A percentile compares a stretch with the other conserved stretches of the same genome.
phyloP scores from a whole-genome alignment of 2,329 filamentous ascomycete species.

The Dactylellina sp. region DNA sequence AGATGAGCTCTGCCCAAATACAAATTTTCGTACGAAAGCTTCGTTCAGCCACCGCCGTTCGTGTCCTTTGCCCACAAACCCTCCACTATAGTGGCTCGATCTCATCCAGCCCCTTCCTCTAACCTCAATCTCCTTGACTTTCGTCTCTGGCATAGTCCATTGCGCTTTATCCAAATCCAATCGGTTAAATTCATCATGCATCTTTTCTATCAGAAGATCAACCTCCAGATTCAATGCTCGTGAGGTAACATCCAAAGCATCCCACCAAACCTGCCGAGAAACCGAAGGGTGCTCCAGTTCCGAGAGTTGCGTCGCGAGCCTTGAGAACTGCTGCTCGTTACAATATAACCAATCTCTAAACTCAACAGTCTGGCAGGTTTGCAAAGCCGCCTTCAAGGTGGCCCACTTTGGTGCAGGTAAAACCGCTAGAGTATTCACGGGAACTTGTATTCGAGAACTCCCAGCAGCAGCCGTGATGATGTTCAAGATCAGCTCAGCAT shows the following conservation, averaged over 20 bases:
- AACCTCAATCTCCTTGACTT: constrained; percentile 55
- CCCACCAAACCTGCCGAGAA: constrained; percentile 54
- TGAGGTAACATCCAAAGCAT: constrained; percentile 44
- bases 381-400: constrained; percentile 28
- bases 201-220: constrained; percentile 55
- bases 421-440: constrained; percentile 50
- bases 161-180: constrained; percentile 45
- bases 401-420: constrained; percentile 40
- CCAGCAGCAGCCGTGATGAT: constrained; percentile 49
- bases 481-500: constrained; percentile 47
- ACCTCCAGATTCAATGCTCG: constrained; percentile 47
- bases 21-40: constrained; percentile 45
- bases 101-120: constrained; percentile 53
- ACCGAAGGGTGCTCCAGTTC: constrained; percentile 36
- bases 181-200: constrained; percentile 50
- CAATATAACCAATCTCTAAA: constrained; percentile 55
- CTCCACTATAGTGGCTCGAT: constrained; percentile 41
- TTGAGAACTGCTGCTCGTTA: constrained; percentile 53
- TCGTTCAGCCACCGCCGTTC: constrained; percentile 52
- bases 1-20: constrained; percentile 45
- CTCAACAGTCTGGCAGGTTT: constrained; percentile 49
- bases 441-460: constrained; percentile 49
- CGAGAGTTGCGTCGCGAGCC: constrained; percentile 45
- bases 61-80: constrained; percentile 50
- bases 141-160: constrained; percentile 42